These are phyloP conservation scores for Ogataea allantospora DNA, from an alignment of 805 yeast genomes.

Conservation along the genomic window DNA sequence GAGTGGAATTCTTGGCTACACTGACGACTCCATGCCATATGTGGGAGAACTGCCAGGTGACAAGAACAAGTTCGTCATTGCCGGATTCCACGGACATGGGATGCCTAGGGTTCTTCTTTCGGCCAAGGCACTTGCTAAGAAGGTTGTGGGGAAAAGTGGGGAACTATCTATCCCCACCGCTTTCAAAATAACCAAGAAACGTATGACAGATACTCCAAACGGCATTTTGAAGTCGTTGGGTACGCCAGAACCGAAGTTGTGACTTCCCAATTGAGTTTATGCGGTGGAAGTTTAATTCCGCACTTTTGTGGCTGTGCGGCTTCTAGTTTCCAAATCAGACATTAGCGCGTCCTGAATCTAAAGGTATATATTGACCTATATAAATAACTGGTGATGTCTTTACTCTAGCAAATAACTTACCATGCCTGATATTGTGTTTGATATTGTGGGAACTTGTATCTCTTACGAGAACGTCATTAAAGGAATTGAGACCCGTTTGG, in stretches of 20 bases:
- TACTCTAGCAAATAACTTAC: background rate
- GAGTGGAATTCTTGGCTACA: slow-evolving; percentile 49
- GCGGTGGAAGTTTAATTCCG: too few species aligned
- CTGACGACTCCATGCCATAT: slow-evolving; percentile 40
- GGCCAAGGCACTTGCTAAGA: slow-evolving; percentile 39
- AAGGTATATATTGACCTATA: background rate
- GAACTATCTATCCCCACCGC: slow-evolving; percentile 21
- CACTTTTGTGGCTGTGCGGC: background rate
- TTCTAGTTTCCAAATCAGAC: background rate
- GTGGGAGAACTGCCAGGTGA: slow-evolving; percentile 38
- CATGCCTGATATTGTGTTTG: slow-evolving; percentile 32
- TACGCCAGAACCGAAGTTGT: slow-evolving; percentile 3
- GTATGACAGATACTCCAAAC: slow-evolving; percentile 19
- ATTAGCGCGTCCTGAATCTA: background rate
- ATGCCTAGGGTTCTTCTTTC: slow-evolving; percentile 45
- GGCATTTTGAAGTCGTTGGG: slow-evolving; percentile 14
- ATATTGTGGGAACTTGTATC: slow-evolving; percentile 32
- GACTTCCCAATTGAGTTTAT: background rate
- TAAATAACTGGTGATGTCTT: background rate
- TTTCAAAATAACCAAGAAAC: slow-evolving; percentile 22
- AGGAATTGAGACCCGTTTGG: slow-evolving; percentile 24
- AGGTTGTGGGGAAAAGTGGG: slow-evolving; percentile 6
- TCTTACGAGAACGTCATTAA: slow-evolving; percentile 26
- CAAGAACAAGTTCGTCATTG: slow-evolving; percentile 37
- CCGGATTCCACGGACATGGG: slow-evolving; percentile 53